Evolutionary conservation across 371 early-diverging fungal genomes (phyloP).

Genomic region (Mortierella sp.): DNA sequence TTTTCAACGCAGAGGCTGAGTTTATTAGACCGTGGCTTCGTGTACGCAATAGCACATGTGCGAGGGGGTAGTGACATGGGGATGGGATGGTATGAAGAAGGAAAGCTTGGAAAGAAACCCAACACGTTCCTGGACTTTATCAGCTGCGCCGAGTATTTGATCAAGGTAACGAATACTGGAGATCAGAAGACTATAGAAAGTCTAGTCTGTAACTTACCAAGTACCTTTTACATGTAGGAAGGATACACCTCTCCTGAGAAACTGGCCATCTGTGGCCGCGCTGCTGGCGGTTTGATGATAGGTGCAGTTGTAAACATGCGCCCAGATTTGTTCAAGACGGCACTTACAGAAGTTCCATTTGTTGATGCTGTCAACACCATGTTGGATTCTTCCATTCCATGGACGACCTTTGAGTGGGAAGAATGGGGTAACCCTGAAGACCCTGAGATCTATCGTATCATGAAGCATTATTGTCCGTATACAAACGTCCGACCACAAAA

Average conservation of each 20-base stretch:
- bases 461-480: constrained; percentile 65
- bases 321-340: constrained; percentile 68
- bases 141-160: constrained; percentile 62
- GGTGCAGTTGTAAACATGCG: constrained; percentile 68
- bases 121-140: constrained; percentile 73
- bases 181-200: background rate
- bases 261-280: constrained; percentile 69
- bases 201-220: background rate
- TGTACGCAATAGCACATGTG: constrained; percentile 75
- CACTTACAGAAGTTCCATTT: constrained; percentile 68
- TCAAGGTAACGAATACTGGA: constrained; percentile 45
- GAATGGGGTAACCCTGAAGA: constrained; percentile 68
- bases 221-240: constrained; percentile 42
- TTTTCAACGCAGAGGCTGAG: constrained; percentile 64
- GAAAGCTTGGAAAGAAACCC: constrained; percentile 68
- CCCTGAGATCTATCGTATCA: constrained; percentile 57
- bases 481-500: constrained; percentile 45
- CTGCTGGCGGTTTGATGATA: constrained; percentile 72
- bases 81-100: constrained; percentile 70
- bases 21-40: constrained; percentile 70
- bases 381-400: constrained; percentile 66
- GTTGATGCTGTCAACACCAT: constrained; percentile 69
- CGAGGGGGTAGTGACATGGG: constrained; percentile 75
- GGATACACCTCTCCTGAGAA: constrained; percentile 65
- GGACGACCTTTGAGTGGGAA: constrained; percentile 67